Evolutionary conservation across 139 green algal genomes (phyloP).

Genomic region (Closterium sp.): DNA sequence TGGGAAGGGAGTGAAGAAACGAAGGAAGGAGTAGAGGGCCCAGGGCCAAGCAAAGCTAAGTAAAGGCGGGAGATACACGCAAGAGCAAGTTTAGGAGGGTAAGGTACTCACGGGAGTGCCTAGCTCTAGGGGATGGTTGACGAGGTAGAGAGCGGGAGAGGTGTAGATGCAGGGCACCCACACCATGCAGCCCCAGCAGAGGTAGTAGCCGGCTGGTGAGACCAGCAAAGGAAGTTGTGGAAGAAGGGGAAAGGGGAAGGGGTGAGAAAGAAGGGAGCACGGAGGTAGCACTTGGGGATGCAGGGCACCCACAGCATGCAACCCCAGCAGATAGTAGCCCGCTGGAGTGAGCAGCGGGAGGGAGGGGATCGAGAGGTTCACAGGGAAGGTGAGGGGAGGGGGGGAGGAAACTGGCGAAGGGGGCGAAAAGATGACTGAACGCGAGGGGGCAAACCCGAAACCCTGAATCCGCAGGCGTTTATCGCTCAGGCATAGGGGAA

Average conservation of each 20-base stretch:
- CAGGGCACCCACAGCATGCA: slow-evolving; percentile 75
- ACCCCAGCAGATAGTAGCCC: slow-evolving; percentile 79
- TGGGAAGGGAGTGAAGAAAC: not conserved
- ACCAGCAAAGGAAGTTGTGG: not conserved
- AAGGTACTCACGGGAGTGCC: slow-evolving; percentile 13
- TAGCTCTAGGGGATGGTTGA: slow-evolving; percentile 59
- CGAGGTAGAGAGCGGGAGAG: slow-evolving; percentile 68
- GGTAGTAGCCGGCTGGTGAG: slow-evolving; percentile 64
- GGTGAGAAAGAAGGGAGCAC: no score
- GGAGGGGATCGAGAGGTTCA: not conserved
- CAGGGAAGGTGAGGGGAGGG: not conserved
- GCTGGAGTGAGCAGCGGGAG: no score
- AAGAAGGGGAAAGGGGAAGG: not conserved
- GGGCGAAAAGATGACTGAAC: not conserved
- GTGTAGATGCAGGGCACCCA: slow-evolving; percentile 78
- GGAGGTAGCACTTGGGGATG: slow-evolving; percentile 76
- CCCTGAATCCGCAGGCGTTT: not conserved
- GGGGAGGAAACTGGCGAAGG: not conserved
- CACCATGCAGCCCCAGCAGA: slow-evolving; percentile 75
- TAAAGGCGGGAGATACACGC: not conserved
- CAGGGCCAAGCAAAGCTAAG: not conserved
- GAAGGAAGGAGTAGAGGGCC: not conserved
- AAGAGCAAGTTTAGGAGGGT: not conserved
- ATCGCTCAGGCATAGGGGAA: no score
- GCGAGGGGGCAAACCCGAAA: not conserved